Evolutionary conservation across 805 yeast genomes (phyloP).

Genomic region (Cephaloascus fragrans): DNA sequence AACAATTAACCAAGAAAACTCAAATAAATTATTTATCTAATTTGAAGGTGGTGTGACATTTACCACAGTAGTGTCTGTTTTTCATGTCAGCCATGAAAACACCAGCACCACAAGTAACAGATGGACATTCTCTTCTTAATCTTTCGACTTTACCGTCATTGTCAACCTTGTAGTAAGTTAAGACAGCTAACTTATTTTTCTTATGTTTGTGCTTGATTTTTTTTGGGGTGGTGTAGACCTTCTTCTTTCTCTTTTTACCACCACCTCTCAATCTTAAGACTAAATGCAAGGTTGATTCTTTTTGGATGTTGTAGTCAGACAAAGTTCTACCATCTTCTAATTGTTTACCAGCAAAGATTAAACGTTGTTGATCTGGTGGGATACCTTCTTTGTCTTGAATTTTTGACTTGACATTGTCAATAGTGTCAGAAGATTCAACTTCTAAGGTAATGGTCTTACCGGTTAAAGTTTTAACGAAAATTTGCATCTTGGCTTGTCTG

Average conservation of each 20-base stretch:
- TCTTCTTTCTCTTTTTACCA: constrained; percentile 99
- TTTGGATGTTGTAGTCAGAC: constrained; percentile 42
- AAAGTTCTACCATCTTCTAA: constrained; percentile 43
- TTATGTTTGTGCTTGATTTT: constrained; percentile 99
- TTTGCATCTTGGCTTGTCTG: constrained; percentile 58
- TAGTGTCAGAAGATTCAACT: constrained; percentile 42
- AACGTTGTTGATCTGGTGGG: constrained; percentile 43
- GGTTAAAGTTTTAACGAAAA: constrained; percentile 98
- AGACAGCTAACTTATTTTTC: constrained; percentile 98
- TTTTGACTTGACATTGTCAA: constrained; percentile 41
- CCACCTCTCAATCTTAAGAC: constrained; percentile 98
- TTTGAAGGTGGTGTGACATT: constrained; percentile 93
- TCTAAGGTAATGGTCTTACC: constrained; percentile 88
- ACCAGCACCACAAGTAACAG: constrained; percentile 95
- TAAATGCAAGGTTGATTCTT: constrained; percentile 59
- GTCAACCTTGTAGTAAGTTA: constrained; percentile 98
- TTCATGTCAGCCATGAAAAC: constrained; percentile 98
- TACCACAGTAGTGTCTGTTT: constrained; percentile 99
- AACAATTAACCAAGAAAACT: too few species aligned
- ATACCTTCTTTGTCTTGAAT: constrained; percentile 43
- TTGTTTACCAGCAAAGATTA: constrained; percentile 43
- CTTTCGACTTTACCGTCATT: constrained; percentile 97
- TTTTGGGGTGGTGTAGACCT: constrained; percentile 99
- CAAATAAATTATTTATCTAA: constrained; percentile 13
- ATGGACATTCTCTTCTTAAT: constrained; percentile 97